phyloP scores from a whole-genome alignment of 192 early-diverging fungal genomes.

The Rhizophagus clarus region DNA sequence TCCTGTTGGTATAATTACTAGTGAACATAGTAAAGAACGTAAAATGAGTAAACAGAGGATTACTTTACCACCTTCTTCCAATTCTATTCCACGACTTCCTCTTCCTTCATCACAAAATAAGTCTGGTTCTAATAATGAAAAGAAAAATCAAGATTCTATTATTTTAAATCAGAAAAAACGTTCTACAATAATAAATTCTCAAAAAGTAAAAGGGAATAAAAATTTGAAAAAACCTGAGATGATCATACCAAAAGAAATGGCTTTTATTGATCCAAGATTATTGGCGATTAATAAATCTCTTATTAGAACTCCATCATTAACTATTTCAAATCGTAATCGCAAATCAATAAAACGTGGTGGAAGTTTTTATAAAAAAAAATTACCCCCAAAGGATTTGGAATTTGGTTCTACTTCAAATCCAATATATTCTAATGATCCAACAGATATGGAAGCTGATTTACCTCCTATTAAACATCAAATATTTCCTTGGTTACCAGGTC shows the following conservation, averaged over 20 bases:
- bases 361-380: not conserved
- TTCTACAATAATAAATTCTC: not conserved
- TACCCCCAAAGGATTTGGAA: constrained; percentile 10
- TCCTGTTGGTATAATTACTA: not conserved
- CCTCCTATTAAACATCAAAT: not conserved
- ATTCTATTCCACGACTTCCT: not conserved
- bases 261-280: constrained; percentile 15
- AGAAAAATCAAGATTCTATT: not conserved
- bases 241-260: not conserved
- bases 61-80: not conserved
- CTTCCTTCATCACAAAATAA: not conserved
- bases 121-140: too few relatives aligned
- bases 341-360: too few relatives aligned
- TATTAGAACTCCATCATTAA: not conserved
- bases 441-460: constrained; percentile 31
- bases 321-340: not conserved
- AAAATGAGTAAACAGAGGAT: not conserved
- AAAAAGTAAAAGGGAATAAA: not conserved
- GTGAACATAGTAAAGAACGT: not conserved
- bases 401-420: constrained; percentile 29
- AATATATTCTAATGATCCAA: constrained; percentile 26
- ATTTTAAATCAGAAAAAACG: not conserved
- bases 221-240: constrained; percentile 2
- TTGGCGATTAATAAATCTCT: not conserved
- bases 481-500: constrained; percentile 23